These are phyloP conservation scores for Ascochyta koolunga DNA, from an alignment of 2,329 filamentous ascomycete genomes.

Conservation along the genomic window DNA sequence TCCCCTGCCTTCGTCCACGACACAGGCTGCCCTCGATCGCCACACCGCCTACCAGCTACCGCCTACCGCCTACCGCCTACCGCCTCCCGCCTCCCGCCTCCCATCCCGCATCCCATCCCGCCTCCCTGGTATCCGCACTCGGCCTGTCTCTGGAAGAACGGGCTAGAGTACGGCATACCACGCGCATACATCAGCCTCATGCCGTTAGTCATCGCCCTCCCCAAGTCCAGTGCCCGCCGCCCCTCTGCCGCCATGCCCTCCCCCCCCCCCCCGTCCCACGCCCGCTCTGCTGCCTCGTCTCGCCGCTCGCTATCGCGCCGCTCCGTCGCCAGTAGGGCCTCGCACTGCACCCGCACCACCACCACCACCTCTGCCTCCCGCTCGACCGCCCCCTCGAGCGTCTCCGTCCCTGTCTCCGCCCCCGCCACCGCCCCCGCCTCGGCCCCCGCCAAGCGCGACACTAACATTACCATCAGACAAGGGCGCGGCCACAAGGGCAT, in stretches of 20 bases:
- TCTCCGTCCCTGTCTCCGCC: slow-evolving; percentile 26
- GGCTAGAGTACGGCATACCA: slow-evolving; percentile 43
- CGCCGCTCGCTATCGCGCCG: slow-evolving; percentile 41
- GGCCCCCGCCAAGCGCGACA: slow-evolving; percentile 34
- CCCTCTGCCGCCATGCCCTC: slow-evolving; percentile 14
- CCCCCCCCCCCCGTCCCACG: slow-evolving; percentile 3
- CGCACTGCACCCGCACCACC: slow-evolving; percentile 32
- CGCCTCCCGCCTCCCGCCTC: too few species aligned
- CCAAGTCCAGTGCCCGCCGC: slow-evolving; percentile 23
- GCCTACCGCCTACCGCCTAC: too few species aligned
- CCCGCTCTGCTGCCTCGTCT: slow-evolving; percentile 15
- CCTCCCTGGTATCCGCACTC: slow-evolving; percentile 34
- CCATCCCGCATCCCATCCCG: too few species aligned
- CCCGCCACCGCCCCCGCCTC: slow-evolving; percentile 29
- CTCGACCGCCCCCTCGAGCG: slow-evolving; percentile 36
- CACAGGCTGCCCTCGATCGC: too few species aligned
- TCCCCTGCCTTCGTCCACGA: too few species aligned
- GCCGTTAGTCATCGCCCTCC: slow-evolving; percentile 52
- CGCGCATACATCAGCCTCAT: slow-evolving; percentile 45
- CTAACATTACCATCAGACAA: slow-evolving; percentile 47
- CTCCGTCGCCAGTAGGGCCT: slow-evolving; percentile 33
- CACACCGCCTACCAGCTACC: too few species aligned
- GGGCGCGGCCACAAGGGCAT: slow-evolving; percentile 45
- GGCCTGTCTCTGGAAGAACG: slow-evolving; percentile 50
- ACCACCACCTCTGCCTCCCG: slow-evolving; percentile 30